Base-by-base conservation (phyloP, 345 rosid species). In the Eucalyptus tenuipes region DNA sequence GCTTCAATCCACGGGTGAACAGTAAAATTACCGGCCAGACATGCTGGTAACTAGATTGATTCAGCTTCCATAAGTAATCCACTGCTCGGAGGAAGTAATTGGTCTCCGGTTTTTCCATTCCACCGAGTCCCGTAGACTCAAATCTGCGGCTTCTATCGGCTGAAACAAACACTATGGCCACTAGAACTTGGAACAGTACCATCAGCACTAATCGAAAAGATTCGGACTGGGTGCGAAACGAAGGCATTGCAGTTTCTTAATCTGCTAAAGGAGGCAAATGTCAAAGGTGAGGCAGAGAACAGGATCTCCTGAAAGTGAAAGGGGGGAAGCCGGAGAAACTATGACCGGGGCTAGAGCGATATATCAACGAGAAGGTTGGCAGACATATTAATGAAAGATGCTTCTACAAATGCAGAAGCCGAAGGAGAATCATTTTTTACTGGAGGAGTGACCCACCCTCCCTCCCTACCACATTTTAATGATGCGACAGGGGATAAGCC, bases 21-120 rank as follows among this genome's bases (percentile, higher is more conserved):
- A 37, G 40, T 5, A 8, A 20, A 33, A 48, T 89, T 88, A 90
- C 92, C 25, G 93, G 93, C 92, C 92, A 90, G 68, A 90, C 91
- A 89, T 92, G 93, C 44, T 88, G 90, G 55, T 89, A 88, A 12
- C 86, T 88, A 64, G 91, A 89, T n/a, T 84, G 86, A 27, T 86
- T 87, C 2, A 80, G 53, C 85, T 86, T 86, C 89, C 90, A 86
- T 47, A 88, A 82, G 66, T 85, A 90, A 61, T 86, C 82, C 57
- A 86, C 18, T 6, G 87, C 87, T 49, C n/a, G 71, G 57, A 86
- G 82, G 25, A 90, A 48, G 86, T 40, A 59, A 31, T 40, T 50
- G 49, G 59, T 47, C 45, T 49, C 88, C 86, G 12, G 27, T 25
- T 64, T 79, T 33, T 84, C 64, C 53, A 8, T 55, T 8, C 15